Evolutionary conservation across 768 basidiomycete genomes (phyloP), one percentile per base, ranked within the genome.

Genomic region (Agaricus blazei): DNA sequence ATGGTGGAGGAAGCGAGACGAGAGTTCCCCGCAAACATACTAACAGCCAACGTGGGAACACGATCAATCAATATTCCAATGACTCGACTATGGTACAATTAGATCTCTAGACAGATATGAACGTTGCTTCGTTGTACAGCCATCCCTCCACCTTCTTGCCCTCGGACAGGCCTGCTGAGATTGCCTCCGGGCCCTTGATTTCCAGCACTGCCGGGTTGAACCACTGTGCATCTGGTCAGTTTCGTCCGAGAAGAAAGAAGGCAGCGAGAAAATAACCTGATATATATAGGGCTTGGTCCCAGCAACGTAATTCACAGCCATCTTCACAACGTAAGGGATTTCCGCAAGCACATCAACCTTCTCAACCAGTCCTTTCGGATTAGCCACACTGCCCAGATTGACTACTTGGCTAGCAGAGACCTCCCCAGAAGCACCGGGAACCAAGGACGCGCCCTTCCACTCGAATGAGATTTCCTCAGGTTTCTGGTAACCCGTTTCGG

Each of bases 331-430:
- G 58, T 87, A 85, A 9, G 97, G 97, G 60, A 97, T 91, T 74
- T 99, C 95, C 4, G 90, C 94, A 8, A 99, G 80, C 2, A 98
- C 85, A 64, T 99, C 94, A 27, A 98, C 91, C 70, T 96, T 94
- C 69, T 93, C 91, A 49, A 95, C 79, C 61, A 97, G 72, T 0
- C 92, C 93, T 38, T 82, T 83, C 12, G 84, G 83, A n/a, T 71
- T 67, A 52, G 72, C 68, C 27, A 81, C 71, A 48, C 72, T 67
- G 26, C 90, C 87, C 44, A 93, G 70, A 54, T 85, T 80, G 34
- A 79, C 72, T 23, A 73, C 62, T 37, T 90, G 59, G 23, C 75
- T 77, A 9, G 84, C 90, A 36, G 81, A 72, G 37, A 90, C 67
- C 2, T 68, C 66, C 12, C 86, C 83, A 14, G 79, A 70, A 0